phyloP scores from a whole-genome alignment of 2,329 filamentous ascomycete genomes.

The Botrytis galanthina region DNA sequence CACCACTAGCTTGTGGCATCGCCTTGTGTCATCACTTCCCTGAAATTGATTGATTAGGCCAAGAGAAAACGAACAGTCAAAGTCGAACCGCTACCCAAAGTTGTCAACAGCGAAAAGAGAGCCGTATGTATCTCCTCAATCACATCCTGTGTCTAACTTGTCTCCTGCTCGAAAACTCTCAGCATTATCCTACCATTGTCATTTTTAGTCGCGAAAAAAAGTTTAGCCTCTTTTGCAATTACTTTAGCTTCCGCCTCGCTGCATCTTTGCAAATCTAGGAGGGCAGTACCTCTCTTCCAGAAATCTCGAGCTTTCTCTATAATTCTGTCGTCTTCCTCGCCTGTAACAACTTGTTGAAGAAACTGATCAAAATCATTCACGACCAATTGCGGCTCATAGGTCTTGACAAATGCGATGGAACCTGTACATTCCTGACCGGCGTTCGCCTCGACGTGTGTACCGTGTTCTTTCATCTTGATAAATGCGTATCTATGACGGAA shows the following conservation, averaged over 20 bases:
- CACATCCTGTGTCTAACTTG: no score
- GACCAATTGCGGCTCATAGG: neutral
- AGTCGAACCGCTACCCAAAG: neutral
- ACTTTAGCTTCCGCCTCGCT: neutral
- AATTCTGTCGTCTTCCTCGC: neutral
- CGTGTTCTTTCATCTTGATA: neutral
- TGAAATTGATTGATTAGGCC: neutral
- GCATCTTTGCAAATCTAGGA: neutral
- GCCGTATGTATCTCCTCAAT: neutral
- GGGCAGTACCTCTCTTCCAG: neutral
- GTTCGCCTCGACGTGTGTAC: neutral
- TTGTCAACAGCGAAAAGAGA: neutral
- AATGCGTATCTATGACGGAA: neutral
- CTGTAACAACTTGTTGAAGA: neutral
- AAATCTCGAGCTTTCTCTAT: neutral
- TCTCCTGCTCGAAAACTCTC: neutral
- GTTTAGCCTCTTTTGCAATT: neutral
- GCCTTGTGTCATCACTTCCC: neutral
- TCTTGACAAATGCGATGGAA: neutral
- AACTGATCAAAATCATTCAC: neutral
- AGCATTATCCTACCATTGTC: neutral
- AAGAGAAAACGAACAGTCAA: neutral
- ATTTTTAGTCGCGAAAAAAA: neutral
- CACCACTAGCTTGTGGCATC: fast-evolving
- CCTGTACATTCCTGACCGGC: neutral